Evolutionary conservation across 208 protist genomes (phyloP).

Genomic region (Herpetomonas tarakana): DNA sequence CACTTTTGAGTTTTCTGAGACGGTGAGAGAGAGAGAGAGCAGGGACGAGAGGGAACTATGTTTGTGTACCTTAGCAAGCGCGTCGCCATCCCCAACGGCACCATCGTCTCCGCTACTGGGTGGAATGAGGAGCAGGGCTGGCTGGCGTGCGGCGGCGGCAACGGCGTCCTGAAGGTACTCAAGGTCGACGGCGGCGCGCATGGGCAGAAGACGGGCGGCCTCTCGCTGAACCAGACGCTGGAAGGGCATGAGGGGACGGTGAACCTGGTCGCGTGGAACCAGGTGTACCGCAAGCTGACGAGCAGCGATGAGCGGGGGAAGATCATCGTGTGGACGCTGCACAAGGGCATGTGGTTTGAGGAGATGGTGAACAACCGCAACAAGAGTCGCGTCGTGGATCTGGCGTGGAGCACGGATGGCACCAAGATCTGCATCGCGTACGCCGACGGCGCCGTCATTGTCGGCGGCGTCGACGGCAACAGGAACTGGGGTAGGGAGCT

Average conservation of each 20-base stretch:
- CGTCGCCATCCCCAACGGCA: constrained; percentile 95
- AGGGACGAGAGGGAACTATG: constrained; percentile 81
- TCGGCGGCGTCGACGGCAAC: constrained; percentile 95
- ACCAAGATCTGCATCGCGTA: constrained; percentile 97
- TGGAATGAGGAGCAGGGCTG: constrained; percentile 97
- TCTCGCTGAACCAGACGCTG: constrained; percentile 96
- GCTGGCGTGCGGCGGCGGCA: constrained; percentile 95
- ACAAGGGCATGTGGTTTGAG: constrained; percentile 97
- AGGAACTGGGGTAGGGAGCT: constrained; percentile 95
- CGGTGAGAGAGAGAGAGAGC: no score
- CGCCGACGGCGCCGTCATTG: constrained; percentile 95
- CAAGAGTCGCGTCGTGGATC: constrained; percentile 90
- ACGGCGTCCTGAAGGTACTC: constrained; percentile 96
- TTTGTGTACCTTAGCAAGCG: constrained; percentile 96
- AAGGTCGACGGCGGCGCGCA: constrained; percentile 87
- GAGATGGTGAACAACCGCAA: constrained; percentile 98
- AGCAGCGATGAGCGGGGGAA: constrained; percentile 91
- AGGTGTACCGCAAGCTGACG: constrained; percentile 95
- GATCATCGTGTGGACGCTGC: constrained; percentile 97
- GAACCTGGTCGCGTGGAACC: constrained; percentile 93
- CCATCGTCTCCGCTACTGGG: constrained; percentile 74
- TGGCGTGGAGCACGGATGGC: constrained; percentile 93
- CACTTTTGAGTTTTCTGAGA: not conserved
- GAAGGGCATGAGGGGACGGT: constrained; percentile 89
- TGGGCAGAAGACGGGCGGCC: constrained; percentile 71